Evolutionary conservation across 306 rosid genomes (phyloP).

Genomic region (Dalbergia cochinchinensis): DNA sequence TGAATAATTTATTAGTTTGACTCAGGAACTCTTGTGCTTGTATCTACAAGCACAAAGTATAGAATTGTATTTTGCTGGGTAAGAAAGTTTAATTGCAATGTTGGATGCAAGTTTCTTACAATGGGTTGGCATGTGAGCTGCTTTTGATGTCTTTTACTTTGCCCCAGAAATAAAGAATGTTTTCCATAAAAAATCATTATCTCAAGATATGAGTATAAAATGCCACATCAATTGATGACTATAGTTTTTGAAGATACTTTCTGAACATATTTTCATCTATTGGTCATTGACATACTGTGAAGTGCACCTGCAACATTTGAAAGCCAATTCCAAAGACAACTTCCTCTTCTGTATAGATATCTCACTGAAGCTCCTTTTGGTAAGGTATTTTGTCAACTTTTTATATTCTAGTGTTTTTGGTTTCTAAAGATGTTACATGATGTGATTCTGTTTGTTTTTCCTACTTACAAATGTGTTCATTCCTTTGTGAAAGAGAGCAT

Average conservation of each 20-base stretch:
- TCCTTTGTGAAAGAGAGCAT: constrained; percentile 10
- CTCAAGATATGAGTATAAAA: constrained; percentile 22
- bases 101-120: constrained; percentile 24
- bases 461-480: not conserved
- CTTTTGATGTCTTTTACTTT: constrained; percentile 4
- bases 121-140: constrained; percentile 19
- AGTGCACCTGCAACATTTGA: constrained; percentile 88
- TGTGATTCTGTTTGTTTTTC: constrained; percentile 31
- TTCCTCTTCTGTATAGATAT: constrained; percentile 68
- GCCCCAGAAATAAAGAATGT: not conserved
- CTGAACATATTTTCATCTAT: constrained; percentile 16
- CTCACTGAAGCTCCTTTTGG: constrained; percentile 66
- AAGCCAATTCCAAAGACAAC: constrained; percentile 68
- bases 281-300: constrained; percentile 43
- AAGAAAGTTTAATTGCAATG: not conserved
- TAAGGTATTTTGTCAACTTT: constrained; percentile 60
- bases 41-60: not conserved
- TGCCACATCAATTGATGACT: constrained; percentile 6
- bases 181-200: constrained; percentile 9
- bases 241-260: constrained; percentile 26
- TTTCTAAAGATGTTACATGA: constrained; percentile 14
- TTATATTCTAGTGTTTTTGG: constrained; percentile 18
- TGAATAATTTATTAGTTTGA: constrained; percentile 24
- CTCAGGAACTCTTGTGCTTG: constrained; percentile 17
- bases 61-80: constrained; percentile 12